Percentiles rank a stretch among this genome's conserved stretches.
phyloP scores from a whole-genome alignment of 73 alveolate species.

The Paramecium biaurelia region DNA sequence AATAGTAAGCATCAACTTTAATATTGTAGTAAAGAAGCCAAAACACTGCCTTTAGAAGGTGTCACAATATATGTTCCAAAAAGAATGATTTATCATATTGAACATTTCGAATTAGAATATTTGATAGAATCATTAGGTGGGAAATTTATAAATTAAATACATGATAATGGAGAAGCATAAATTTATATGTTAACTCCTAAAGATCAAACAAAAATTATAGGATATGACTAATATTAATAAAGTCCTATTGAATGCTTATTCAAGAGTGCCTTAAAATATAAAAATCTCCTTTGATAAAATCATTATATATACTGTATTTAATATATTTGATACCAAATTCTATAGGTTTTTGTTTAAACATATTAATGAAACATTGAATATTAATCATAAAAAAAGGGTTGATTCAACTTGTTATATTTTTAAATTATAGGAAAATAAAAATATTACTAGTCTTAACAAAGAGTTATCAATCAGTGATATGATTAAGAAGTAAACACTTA shows the following conservation, averaged over 20 bases:
- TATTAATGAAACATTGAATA: no score
- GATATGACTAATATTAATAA: not conserved
- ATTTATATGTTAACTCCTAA: not conserved
- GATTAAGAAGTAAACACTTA: not conserved
- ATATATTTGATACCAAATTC: not conserved
- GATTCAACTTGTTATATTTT: no score
- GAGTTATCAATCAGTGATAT: not conserved
- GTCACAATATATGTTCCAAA: not conserved
- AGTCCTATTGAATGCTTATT: constrained; percentile 19
- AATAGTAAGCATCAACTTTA: not conserved
- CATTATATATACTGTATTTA: not conserved
- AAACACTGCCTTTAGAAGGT: not conserved
- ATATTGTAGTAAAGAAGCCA: not conserved
- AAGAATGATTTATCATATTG: not conserved
- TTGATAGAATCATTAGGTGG: not conserved
- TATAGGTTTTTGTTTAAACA: not conserved
- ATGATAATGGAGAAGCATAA: not conserved
- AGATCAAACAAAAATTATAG: not conserved
- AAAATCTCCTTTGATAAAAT: not conserved
- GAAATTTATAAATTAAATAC: not conserved
- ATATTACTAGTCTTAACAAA: no score
- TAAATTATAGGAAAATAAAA: no score
- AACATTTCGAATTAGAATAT: not conserved
- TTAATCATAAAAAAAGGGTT: no score
- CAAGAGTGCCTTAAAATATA: constrained; percentile 3